These are phyloP conservation scores for Haplosporangium sp. DNA, from an alignment of 371 early-diverging fungal species.

Conservation along the genomic window DNA sequence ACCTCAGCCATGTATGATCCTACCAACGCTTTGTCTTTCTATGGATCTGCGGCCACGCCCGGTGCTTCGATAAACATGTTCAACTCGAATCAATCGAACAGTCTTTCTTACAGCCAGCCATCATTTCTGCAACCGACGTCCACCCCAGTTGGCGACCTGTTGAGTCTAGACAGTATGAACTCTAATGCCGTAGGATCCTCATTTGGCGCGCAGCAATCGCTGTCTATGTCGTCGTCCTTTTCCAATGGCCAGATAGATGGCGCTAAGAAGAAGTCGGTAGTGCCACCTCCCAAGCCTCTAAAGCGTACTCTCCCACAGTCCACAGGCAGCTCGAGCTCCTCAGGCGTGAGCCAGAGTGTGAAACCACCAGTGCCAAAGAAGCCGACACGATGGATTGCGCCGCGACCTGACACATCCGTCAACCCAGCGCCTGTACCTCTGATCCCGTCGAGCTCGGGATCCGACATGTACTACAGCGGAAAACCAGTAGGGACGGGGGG, in stretches of 20 bases:
- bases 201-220: neutral
- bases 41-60: slow-evolving; percentile 11
- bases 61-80: slow-evolving; percentile 25
- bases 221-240: neutral
- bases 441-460: slow-evolving; percentile 12
- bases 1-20: slow-evolving; percentile 20
- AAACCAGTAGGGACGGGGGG: neutral
- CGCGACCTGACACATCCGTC: slow-evolving; percentile 26
- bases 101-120: slow-evolving; percentile 19
- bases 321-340: slow-evolving; percentile 52
- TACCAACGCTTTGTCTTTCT: slow-evolving; percentile 22
- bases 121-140: slow-evolving; percentile 29
- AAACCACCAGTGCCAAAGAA: slow-evolving; percentile 54
- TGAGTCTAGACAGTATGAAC: slow-evolving; percentile 32
- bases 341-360: slow-evolving; percentile 27
- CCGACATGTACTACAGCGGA: slow-evolving; percentile 16
- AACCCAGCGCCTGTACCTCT: slow-evolving; percentile 12
- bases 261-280: slow-evolving; percentile 12
- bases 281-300: slow-evolving; percentile 51
- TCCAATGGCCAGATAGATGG: slow-evolving; percentile 1
- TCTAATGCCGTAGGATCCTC: neutral
- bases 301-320: slow-evolving; percentile 51
- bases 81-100: slow-evolving; percentile 14
- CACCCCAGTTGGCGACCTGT: slow-evolving; percentile 41
- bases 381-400: slow-evolving; percentile 46